Percentiles rank a stretch among this genome's conserved stretches.
Evolutionary conservation across 164 flowering plant species (phyloP).

Genomic region (Liquidambar formosana): DNA sequence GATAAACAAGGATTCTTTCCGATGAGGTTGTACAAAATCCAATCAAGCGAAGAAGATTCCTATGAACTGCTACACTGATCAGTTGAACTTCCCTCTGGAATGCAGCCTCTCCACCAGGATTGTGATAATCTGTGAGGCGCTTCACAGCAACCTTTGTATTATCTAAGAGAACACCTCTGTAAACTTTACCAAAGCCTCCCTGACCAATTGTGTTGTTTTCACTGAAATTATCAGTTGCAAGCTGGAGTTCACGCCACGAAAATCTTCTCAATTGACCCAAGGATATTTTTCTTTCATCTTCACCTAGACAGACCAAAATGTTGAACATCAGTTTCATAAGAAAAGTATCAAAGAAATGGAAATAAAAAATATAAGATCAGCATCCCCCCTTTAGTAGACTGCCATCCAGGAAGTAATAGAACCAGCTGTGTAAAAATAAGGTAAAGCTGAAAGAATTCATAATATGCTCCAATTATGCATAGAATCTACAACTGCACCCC

Average conservation of each 20-base stretch:
- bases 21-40: conserved; percentile 66
- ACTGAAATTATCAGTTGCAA: conserved; percentile 60
- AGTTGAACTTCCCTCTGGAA: conserved; percentile 64
- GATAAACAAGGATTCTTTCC: conserved; percentile 72
- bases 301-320: conserved; percentile 35
- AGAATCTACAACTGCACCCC: not conserved
- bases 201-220: conserved; percentile 65
- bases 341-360: not conserved
- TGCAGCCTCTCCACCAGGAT: conserved; percentile 76
- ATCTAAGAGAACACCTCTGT: conserved; percentile 54
- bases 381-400: no score
- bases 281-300: conserved; percentile 53
- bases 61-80: conserved; percentile 70
- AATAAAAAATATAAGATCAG: not conserved
- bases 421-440: not conserved
- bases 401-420: not conserved
- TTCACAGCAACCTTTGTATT: conserved; percentile 60
- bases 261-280: conserved; percentile 61
- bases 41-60: conserved; percentile 58
- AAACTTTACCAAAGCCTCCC: conserved; percentile 78
- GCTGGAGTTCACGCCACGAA: conserved; percentile 62
- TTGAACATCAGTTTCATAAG: conserved; percentile 6
- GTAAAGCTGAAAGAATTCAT: not conserved
- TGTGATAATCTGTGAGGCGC: conserved; percentile 52
- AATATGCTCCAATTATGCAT: not conserved